Percentiles rank a stretch among this genome's conserved stretches.
phyloP scores from a whole-genome alignment of 129 eudicot species.

The Oenanthe sinensis region DNA sequence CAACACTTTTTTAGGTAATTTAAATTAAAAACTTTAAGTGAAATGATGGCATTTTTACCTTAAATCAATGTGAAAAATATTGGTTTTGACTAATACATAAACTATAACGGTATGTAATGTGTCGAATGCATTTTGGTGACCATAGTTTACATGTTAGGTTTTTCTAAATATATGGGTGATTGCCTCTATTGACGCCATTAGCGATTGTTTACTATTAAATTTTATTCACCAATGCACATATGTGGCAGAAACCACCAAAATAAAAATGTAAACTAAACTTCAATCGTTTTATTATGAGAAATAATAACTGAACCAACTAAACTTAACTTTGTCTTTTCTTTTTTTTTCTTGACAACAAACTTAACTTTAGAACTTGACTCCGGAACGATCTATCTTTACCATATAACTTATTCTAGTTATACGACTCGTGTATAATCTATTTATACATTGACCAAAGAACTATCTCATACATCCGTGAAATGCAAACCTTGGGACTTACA shows the following conservation, averaged over 20 bases:
- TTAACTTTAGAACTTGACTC: background rate
- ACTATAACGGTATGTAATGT: background rate
- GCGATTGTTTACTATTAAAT: too few species aligned
- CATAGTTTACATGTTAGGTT: too few species aligned
- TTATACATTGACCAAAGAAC: background rate
- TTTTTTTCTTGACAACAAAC: background rate
- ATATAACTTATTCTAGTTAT: too few species aligned
- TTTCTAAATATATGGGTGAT: too few species aligned
- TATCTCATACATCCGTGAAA: background rate
- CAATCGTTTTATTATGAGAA: too few species aligned
- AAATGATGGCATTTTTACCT: background rate
- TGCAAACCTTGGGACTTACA: background rate
- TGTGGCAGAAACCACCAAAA: background rate
- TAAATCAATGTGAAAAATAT: background rate
- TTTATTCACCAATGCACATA: background rate
- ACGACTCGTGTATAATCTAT: background rate
- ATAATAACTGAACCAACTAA: background rate
- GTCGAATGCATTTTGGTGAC: too few species aligned
- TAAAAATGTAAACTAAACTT: background rate
- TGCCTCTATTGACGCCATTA: background rate
- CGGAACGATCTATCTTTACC: too few species aligned
- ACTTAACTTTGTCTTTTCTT: too few species aligned
- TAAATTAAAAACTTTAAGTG: background rate
- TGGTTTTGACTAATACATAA: background rate
- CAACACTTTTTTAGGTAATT: background rate